Conservation (phyloP, 345 rosid genomes). For the Populus ilicifolia region DNA sequence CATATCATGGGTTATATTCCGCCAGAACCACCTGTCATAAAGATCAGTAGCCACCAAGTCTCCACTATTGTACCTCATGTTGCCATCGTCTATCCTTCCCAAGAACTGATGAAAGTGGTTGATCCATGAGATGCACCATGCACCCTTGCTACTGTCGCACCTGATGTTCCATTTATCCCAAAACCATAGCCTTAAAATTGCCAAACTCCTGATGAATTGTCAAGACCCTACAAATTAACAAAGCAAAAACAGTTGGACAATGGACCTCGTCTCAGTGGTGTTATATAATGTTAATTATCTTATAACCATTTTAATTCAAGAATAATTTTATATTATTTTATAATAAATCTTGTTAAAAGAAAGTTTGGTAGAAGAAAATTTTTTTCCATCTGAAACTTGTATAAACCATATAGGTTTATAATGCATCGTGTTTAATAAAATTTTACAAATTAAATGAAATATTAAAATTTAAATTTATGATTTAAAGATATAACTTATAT, state of each 20-base stretch:
- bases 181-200: constrained; percentile 15
- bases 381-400: no score
- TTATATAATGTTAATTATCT: no score
- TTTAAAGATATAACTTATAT: no score
- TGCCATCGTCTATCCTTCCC: constrained; percentile 13
- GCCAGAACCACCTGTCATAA: constrained; percentile 1
- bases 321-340: no score
- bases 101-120: constrained; percentile 10
- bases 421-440: no score
- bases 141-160: constrained; percentile 22
- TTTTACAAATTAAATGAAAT: no score
- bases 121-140: constrained; percentile 20
- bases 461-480: no score
- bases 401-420: no score
- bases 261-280: no score
- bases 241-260: not conserved
- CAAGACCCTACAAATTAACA: not conserved
- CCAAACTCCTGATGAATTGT: constrained; percentile 21
- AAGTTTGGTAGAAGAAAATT: no score
- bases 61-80: constrained; percentile 18
- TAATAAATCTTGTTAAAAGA: no score
- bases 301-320: no score
- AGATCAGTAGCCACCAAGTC: constrained; percentile 18
- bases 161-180: constrained; percentile 13
- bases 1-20: not conserved